Base-by-base conservation (phyloP, 2,329 filamentous ascomycete genomes). In the Onygenales sp. region DNA sequence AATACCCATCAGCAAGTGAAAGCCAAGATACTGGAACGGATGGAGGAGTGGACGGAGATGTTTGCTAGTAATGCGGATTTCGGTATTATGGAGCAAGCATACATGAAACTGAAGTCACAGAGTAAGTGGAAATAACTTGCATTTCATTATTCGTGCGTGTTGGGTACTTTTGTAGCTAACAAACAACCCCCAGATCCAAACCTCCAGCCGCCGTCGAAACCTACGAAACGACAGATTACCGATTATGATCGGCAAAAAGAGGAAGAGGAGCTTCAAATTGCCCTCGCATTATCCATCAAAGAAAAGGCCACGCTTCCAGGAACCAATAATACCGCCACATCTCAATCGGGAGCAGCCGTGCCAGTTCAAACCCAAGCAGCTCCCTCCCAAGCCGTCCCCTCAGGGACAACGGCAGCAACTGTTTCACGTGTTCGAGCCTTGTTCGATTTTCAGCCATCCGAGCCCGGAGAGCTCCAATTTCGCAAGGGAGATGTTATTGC, bases 1-100 rank as follows among this genome's bases (percentile, higher is more conserved):
- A 98, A 95, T 69, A 96, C 92, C 51, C 93, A 97, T 70, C 86
- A 87, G 67, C 89, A 95, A 70, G 93, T 98, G 67, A 97, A 97
- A 74, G 83, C 89, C 59, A 97, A 96, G 80, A 95, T 98, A 60
- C 73, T 97, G 55, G 92, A 97, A 76, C 84, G 91, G 61, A 97
- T 97, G 89, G 85, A 87, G 69, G 89, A 92, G 59, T 98, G 93
- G 93, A 84, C 87, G 54, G 88, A 93, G 64, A 95, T 96, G 88
- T 97, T 97, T 69, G 81, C 82, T 63, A 84, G 81, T 56, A 89
- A 96, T 66, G 82, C 90, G 9, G 92, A 96, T 67, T 80, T 98
- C 56, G 93, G 93, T 14, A 95, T 98, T 67, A 98, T 98, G 93
- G 87, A 91, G 69, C 89, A 95, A 66, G 91, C 92, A 55, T 97